Evolutionary conservation across 2,329 filamentous ascomycete genomes (phyloP).

Genomic region (Penicillium italicum): DNA sequence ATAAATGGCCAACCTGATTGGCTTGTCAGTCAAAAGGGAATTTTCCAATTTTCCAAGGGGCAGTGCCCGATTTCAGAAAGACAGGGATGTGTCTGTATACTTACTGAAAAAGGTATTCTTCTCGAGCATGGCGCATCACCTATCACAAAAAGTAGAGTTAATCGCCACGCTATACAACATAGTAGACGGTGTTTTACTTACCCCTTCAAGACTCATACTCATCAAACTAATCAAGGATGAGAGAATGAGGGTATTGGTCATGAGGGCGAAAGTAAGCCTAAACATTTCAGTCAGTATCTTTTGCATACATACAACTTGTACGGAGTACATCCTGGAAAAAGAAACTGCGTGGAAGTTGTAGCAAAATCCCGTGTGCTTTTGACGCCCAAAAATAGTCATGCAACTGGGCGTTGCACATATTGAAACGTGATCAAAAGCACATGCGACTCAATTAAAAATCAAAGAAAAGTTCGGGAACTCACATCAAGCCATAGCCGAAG

Average conservation of each 20-base stretch:
- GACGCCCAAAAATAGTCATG: neutral
- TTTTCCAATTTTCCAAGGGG: neutral
- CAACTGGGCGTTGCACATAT: slow-evolving; percentile 8
- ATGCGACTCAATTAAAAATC: slow-evolving; percentile 28
- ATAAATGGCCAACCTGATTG: slow-evolving; percentile 41
- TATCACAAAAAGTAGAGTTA: slow-evolving; percentile 26
- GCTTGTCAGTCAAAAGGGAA: slow-evolving; percentile 9
- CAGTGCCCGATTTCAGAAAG: neutral
- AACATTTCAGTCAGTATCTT: slow-evolving; percentile 13
- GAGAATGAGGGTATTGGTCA: slow-evolving; percentile 60
- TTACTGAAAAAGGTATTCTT: slow-evolving; percentile 61
- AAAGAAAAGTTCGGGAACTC: slow-evolving; percentile 17
- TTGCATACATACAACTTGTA: neutral
- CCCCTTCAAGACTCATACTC: slow-evolving; percentile 57
- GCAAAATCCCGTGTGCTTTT: neutral
- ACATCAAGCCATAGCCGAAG: slow-evolving; percentile 41
- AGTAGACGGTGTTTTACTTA: slow-evolving; percentile 30
- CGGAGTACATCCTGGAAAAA: neutral
- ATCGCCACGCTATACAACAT: neutral
- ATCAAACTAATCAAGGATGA: slow-evolving; percentile 58
- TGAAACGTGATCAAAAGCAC: slow-evolving; percentile 35
- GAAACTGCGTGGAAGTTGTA: slow-evolving; percentile 18
- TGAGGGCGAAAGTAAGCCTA: slow-evolving; percentile 56
- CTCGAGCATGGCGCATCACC: slow-evolving; percentile 59
- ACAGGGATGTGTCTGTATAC: slow-evolving; percentile 12